These are phyloP conservation scores for Brassica juncea DNA, from an alignment of 345 rosid species.

Conservation along the genomic window DNA sequence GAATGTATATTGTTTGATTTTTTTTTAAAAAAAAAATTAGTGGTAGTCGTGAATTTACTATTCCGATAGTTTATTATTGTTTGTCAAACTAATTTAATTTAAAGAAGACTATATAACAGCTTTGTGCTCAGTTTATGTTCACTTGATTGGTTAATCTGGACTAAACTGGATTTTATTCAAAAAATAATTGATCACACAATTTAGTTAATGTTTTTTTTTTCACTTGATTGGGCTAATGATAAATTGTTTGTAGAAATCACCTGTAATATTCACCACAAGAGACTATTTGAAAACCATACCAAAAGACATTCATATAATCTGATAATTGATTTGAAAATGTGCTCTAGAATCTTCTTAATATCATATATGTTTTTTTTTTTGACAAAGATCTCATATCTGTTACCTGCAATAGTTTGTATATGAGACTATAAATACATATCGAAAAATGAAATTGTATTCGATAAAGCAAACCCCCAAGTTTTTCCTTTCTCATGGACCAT, in stretches of 20 bases:
- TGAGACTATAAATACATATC: not conserved
- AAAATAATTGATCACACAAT: not conserved
- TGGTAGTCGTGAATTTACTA: not conserved
- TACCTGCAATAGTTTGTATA: not conserved
- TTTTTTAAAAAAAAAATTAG: not conserved
- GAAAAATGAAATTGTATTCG: not conserved
- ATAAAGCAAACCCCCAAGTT: not conserved
- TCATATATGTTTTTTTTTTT: not conserved
- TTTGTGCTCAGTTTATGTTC: not conserved
- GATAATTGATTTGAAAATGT: not conserved
- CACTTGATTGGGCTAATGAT: not conserved
- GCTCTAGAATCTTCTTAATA: not conserved
- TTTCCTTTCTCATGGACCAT: constrained; percentile 1
- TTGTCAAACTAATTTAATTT: not conserved
- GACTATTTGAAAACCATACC: not conserved
- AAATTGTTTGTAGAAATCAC: not conserved
- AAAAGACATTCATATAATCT: not conserved
- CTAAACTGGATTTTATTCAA: not conserved
- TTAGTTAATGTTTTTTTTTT: not conserved
- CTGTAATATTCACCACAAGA: not conserved
- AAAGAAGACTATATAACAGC: not conserved
- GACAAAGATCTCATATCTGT: not conserved
- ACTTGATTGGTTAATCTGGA: not conserved
- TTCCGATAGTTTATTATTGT: not conserved
- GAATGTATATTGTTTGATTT: not conserved